Evolutionary conservation across 257 asterid species (phyloP).

Genomic region (Ballota nigra): DNA sequence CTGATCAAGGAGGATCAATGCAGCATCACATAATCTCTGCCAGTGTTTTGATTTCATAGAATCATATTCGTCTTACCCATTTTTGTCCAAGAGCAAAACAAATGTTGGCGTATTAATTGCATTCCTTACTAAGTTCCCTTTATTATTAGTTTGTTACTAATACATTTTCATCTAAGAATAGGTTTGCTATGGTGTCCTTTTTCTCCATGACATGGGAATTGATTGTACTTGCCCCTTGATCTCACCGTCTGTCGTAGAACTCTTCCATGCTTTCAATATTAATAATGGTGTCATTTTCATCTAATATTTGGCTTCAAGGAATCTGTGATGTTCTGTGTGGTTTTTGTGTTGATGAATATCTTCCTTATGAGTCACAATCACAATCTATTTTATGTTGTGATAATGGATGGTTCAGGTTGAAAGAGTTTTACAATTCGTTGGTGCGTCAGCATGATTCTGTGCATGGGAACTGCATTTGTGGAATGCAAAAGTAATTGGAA

Average conservation of each 20-base stretch:
- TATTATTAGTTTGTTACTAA: conserved; percentile 2
- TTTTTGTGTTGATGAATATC: conserved; percentile 23
- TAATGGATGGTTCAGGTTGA: conserved; percentile 47
- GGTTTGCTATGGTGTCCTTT: neutral
- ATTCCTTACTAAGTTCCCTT: neutral
- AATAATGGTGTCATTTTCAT: conserved; percentile 14
- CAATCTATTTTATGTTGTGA: conserved; percentile 41
- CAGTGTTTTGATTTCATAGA: neutral
- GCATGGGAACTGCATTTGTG: conserved; percentile 59
- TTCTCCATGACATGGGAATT: conserved; percentile 2
- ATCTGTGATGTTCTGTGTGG: conserved; percentile 24
- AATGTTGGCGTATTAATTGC: neutral
- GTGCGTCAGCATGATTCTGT: conserved; percentile 52
- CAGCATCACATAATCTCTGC: neutral
- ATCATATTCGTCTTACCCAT: neutral
- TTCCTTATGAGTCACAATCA: conserved; percentile 33
- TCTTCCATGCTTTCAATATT: conserved; percentile 15
- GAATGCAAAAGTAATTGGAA: conserved; percentile 27
- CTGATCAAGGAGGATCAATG: neutral
- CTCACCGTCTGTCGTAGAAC: neutral
- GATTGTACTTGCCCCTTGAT: neutral
- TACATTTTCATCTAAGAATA: neutral
- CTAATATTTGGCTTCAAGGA: conserved; percentile 20
- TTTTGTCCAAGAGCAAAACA: neutral
- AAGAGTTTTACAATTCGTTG: conserved; percentile 51